Percentiles rank a stretch among this genome's conserved stretches.
Evolutionary conservation across 2,329 filamentous ascomycete species (phyloP).

Genomic region (Rhexocercosporidium sp.): DNA sequence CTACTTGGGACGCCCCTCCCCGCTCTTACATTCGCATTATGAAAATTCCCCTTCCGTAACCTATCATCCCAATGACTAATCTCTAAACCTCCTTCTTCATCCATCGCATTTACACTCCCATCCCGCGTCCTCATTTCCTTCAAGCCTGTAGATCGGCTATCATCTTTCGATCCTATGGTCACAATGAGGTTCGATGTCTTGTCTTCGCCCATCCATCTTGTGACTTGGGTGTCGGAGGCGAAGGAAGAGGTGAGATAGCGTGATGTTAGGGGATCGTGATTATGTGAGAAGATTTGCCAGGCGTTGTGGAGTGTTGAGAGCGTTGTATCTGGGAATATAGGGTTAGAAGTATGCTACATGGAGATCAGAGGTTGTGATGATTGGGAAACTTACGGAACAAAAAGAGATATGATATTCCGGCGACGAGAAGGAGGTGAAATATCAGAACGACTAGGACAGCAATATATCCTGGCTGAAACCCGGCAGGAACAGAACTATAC

Average conservation of each 20-base stretch:
- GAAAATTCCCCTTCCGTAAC: not conserved
- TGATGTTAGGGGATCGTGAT: not conserved
- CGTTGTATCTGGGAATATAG: not conserved
- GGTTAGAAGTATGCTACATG: not conserved
- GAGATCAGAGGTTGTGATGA: not conserved
- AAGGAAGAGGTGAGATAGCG: not conserved
- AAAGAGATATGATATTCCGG: not conserved
- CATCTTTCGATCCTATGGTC: not conserved
- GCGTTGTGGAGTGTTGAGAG: not conserved
- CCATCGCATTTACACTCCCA: not conserved
- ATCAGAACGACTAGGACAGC: not conserved
- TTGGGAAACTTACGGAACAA: not conserved
- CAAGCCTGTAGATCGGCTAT: not conserved
- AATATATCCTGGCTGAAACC: not conserved
- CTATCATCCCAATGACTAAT: conserved; percentile 4
- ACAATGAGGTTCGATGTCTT: not conserved
- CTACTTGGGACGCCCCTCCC: not conserved
- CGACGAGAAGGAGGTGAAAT: not conserved
- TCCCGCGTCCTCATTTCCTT: not conserved
- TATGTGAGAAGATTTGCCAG: not conserved
- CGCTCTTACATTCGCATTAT: not conserved
- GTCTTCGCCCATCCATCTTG: not conserved
- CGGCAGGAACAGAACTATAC: not conserved
- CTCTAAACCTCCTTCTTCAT: not conserved
- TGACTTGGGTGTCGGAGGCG: not conserved